Evolutionary conservation across 352 stramenopile species (phyloP), one percentile per base, ranked within the genome.

Genomic region (Pythium phragmiticola): DNA sequence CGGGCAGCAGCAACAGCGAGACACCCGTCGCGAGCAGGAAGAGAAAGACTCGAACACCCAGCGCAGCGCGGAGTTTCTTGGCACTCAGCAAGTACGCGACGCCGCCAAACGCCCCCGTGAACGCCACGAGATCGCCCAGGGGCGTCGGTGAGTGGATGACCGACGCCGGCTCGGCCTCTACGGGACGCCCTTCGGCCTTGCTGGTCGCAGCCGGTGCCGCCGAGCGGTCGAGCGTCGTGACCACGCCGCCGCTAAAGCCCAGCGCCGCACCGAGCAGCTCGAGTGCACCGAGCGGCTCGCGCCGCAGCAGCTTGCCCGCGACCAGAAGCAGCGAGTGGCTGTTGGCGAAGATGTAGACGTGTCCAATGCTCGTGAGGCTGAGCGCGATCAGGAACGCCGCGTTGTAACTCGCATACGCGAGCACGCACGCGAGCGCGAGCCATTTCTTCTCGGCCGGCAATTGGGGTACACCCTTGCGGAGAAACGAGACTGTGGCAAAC

Each of bases 311-410:
- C 63, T 88, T 88, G n/a, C 71, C 64, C 7, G 72, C 48, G 33
- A 88, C 77, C 37, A 86, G 59, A 33, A 88, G 61, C 57, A 88
- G 53, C 63, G 76, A 86, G 60, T 86, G 77, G 43, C 75, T 75
- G 51, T 83, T 86, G 60, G 56, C 68, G 34, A 88, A 86, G 37
- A 87, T 83, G 60, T 86, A 86, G 19, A 72, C 75, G 58, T 84
- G 76, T 8, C 77, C 73, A 53, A 86, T 74, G 33, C 75, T 84
- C 16, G 75, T 84, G 41, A 83, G 71, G 30, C 69, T 76, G 6
- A 86, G 57, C 12, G 79, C 75, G 21, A 77, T 47, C 19, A 88
- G 66, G 62, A 88, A 86, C 28, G 79, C 73, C n/a, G 73, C 57
- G 33, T 80, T 80, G 63, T 76, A 84, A n/a, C 68, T 63, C 19